phyloP scores from a whole-genome alignment of 1,139 yeast genomes.

The Blastobotrys aristatus region DNA sequence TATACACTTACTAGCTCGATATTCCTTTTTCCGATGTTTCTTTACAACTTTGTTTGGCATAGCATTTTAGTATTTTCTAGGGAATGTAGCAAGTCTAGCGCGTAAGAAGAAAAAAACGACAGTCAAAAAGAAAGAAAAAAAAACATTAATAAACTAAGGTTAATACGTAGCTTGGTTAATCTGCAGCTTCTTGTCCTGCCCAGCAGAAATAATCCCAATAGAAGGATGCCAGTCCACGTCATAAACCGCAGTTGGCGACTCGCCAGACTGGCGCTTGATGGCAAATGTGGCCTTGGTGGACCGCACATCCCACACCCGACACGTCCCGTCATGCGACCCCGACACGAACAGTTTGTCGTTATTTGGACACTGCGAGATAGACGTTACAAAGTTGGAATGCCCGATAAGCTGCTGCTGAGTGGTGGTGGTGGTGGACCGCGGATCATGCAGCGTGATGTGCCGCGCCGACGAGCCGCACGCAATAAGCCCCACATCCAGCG shows the following conservation, averaged over 20 bases:
- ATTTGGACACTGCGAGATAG: conserved; percentile 52
- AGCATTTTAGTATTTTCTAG: too few relatives aligned
- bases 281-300: conserved; percentile 82
- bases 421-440: conserved; percentile 50
- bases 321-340: conserved; percentile 93
- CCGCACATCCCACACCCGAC: conserved; percentile 92
- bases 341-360: conserved; percentile 67
- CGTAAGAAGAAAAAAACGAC: neutral
- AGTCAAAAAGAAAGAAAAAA: neutral
- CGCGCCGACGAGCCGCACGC: conserved; percentile 96
- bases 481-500: conserved; percentile 61
- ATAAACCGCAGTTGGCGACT: conserved; percentile 56
- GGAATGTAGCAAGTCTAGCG: too few relatives aligned
- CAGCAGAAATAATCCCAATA: conserved; percentile 87
- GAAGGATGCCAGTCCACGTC: conserved; percentile 79
- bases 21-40: too few relatives aligned
- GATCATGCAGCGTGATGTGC: conserved; percentile 90
- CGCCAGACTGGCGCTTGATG: conserved; percentile 59
- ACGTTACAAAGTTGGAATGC: conserved; percentile 86
- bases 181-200: conserved; percentile 89
- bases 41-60: too few relatives aligned
- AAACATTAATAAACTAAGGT: neutral
- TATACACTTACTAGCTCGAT: too few relatives aligned
- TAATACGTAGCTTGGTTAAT: conserved; percentile 43
- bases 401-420: conserved; percentile 73